A percentile compares a stretch with the other conserved stretches of the same genome.
Conservation (phyloP, 2,329 filamentous ascomycete species). For the Claviceps quebecensis region DNA sequence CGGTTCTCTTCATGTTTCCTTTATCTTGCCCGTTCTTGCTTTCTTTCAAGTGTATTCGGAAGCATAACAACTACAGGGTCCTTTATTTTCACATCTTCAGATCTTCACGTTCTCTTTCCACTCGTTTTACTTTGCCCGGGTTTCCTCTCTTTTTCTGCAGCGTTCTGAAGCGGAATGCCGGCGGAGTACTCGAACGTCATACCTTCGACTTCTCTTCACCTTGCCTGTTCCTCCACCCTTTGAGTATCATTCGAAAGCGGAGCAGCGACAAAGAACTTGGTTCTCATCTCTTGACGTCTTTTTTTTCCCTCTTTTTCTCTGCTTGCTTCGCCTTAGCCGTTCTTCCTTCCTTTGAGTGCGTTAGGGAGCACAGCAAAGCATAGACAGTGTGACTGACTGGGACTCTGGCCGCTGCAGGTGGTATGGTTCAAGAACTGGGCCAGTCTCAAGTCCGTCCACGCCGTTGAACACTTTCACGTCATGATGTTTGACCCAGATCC, state of each 20-base stretch:
- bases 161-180: not conserved
- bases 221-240: not conserved
- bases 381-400: not conserved
- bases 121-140: not conserved
- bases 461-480: constrained; percentile 89
- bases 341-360: not conserved
- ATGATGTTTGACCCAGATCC: constrained; percentile 70
- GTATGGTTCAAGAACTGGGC: constrained; percentile 62
- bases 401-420: constrained; percentile 13
- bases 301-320: not conserved
- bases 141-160: not conserved
- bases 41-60: too few relatives aligned
- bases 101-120: not conserved
- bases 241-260: too few relatives aligned
- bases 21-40: not conserved
- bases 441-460: constrained; percentile 68
- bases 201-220: not conserved
- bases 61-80: too few relatives aligned
- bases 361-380: not conserved
- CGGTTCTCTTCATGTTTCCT: not conserved
- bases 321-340: not conserved
- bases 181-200: too few relatives aligned
- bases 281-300: not conserved
- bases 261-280: too few relatives aligned
- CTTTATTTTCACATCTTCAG: not conserved